phyloP scores from a whole-genome alignment of 805 yeast genomes.

The Hanseniaspora valbyensis region DNA sequence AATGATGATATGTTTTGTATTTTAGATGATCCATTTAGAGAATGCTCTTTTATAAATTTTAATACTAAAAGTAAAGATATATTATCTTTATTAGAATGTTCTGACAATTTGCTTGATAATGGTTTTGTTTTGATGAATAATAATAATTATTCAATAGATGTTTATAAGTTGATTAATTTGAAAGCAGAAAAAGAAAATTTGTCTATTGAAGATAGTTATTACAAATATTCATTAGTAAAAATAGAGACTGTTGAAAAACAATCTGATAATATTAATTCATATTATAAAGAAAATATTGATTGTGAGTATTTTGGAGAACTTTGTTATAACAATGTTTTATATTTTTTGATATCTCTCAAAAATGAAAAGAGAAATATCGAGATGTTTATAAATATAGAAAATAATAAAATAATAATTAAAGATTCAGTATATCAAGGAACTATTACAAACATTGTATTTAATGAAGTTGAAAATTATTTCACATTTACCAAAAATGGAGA shows the following conservation, averaged over 20 bases:
- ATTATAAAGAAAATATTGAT: neutral
- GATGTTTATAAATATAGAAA: neutral
- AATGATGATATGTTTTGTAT: neutral
- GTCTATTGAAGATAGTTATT: too few relatives aligned
- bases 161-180: too few relatives aligned
- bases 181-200: too few relatives aligned
- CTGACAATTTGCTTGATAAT: neutral
- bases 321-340: neutral
- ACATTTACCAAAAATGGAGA: neutral
- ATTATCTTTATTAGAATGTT: neutral
- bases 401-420: neutral
- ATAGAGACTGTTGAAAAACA: neutral
- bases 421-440: neutral
- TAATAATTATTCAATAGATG: too few relatives aligned
- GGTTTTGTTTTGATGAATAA: too few relatives aligned
- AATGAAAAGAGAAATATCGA: neutral
- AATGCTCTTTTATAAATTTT: neutral
- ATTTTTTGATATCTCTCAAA: neutral
- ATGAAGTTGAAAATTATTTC: neutral
- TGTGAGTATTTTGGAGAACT: neutral
- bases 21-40: constrained; percentile 3
- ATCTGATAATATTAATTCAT: neutral
- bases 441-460: neutral
- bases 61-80: neutral
- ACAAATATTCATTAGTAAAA: too few relatives aligned